A percentile compares a stretch with the other conserved stretches of the same genome.
Evolutionary conservation across 2,329 filamentous ascomycete species (phyloP).

Genomic region (Penicillium olsonii): DNA sequence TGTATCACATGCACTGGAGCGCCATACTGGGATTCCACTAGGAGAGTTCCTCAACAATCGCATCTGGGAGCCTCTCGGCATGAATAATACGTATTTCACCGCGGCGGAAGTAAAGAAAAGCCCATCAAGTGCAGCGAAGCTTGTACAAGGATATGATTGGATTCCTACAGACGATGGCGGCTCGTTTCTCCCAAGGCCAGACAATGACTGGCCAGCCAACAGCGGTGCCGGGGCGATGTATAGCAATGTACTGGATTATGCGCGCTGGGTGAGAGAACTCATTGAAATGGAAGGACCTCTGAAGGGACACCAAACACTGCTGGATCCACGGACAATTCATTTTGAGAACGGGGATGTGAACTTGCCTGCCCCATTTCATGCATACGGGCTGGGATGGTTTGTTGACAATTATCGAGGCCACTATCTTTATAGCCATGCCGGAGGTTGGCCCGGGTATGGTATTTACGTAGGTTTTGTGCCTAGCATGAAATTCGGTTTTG

Average conservation of each 20-base stretch:
- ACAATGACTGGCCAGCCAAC: conserved; percentile 15
- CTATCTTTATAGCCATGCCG: conserved; percentile 22
- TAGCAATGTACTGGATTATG: conserved; percentile 29
- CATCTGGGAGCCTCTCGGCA: conserved; percentile 26
- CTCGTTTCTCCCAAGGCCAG: conserved; percentile 10
- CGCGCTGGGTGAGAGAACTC: conserved; percentile 23
- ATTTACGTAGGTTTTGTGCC: conserved; percentile 25
- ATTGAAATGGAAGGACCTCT: conserved; percentile 19
- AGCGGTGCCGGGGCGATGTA: conserved; percentile 24
- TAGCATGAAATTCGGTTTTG: conserved; percentile 22
- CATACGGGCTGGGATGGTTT: conserved; percentile 26
- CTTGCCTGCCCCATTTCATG: conserved; percentile 16
- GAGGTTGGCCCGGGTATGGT: conserved; percentile 23
- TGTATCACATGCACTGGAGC: conserved; percentile 20
- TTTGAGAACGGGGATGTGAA: conserved; percentile 8
- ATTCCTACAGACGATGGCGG: conserved; percentile 1
- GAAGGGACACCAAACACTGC: conserved; percentile 16
- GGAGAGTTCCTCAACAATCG: conserved; percentile 15
- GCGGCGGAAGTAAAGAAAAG: conserved; percentile 13
- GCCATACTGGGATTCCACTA: conserved; percentile 10
- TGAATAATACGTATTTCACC: conserved; percentile 25
- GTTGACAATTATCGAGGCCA: conserved; percentile 23
- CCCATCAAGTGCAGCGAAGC: conserved; percentile 1
- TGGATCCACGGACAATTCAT: conserved; percentile 13
- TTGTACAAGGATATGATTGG: conserved; percentile 24